Percentiles rank a stretch among this genome's conserved stretches.
phyloP scores from a whole-genome alignment of 2,329 filamentous ascomycete species.

The Aspergillus hiratsukae region DNA sequence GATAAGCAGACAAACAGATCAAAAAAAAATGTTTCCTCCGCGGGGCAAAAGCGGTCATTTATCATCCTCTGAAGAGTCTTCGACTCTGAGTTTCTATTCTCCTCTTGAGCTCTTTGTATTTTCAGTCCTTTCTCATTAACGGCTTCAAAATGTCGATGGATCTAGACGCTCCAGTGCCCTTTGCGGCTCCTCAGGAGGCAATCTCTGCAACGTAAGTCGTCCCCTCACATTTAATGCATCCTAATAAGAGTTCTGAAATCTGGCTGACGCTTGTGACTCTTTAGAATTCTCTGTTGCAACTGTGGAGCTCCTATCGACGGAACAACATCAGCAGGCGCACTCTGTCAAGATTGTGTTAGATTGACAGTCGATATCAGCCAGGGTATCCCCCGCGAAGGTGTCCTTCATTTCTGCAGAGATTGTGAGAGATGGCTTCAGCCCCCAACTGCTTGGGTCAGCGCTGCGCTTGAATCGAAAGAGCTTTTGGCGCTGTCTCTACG shows the following conservation, averaged over 20 bases:
- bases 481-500: slow-evolving; percentile 86
- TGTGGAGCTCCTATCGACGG: slow-evolving; percentile 95
- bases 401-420: slow-evolving; percentile 85
- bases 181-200: slow-evolving; percentile 38
- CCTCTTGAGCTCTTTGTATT: background rate
- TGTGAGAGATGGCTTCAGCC: slow-evolving; percentile 92
- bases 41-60: background rate
- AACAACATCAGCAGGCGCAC: slow-evolving; percentile 75
- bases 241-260: slow-evolving; percentile 5
- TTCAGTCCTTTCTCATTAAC: background rate
- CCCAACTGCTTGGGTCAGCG: slow-evolving; percentile 79
- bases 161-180: slow-evolving; percentile 52
- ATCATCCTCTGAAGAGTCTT: background rate
- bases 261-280: slow-evolving; percentile 12
- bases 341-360: slow-evolving; percentile 95
- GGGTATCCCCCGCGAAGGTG: slow-evolving; percentile 86
- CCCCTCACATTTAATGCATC: slow-evolving; percentile 1
- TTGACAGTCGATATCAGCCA: slow-evolving; percentile 88
- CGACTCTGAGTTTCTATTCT: background rate
- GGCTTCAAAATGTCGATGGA: slow-evolving; percentile 47
- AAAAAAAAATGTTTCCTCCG: background rate
- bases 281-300: slow-evolving; percentile 93
- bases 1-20: background rate
- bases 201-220: slow-evolving; percentile 51
- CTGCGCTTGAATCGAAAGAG: slow-evolving; percentile 82